Conservation (phyloP, 306 rosid species). For the Begonia masoniana region DNA sequence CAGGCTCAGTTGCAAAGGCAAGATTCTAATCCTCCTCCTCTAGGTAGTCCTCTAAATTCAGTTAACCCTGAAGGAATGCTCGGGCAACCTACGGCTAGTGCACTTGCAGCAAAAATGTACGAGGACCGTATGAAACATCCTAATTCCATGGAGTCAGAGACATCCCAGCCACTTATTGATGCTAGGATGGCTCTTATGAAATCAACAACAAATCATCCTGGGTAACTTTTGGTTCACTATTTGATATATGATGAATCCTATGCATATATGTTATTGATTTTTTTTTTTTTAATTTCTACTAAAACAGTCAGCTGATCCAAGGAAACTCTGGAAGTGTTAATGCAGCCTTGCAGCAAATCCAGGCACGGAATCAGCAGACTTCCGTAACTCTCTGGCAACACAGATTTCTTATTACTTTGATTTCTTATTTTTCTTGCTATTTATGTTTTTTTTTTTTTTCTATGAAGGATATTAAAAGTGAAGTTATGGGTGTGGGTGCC, state of each 20-base stretch:
- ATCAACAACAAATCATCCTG: constrained; percentile 66
- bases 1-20: constrained; percentile 84
- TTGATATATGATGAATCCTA: too few relatives aligned
- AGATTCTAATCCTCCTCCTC: constrained; percentile 64
- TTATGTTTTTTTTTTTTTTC: constrained; percentile 7
- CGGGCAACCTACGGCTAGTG: constrained; percentile 73
- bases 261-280: not conserved
- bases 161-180: constrained; percentile 85
- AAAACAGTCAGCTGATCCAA: constrained; percentile 51
- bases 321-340: constrained; percentile 66
- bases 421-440: not conserved
- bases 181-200: constrained; percentile 77
- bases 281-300: constrained; percentile 1
- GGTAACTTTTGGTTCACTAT: constrained; percentile 26
- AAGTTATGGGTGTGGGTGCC: constrained; percentile 57
- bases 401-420: not conserved
- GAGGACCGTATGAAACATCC: constrained; percentile 86
- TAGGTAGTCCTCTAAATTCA: constrained; percentile 50
- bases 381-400: too few relatives aligned
- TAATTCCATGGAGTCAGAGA: constrained; percentile 63
- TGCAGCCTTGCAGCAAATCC: constrained; percentile 85
- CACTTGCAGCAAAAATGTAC: constrained; percentile 82
- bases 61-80: constrained; percentile 72
- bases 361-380: constrained; percentile 63
- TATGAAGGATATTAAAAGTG: constrained; percentile 55